Base-by-base conservation (phyloP, 2,329 filamentous ascomycete species). In the Cladosporium sp. region DNA sequence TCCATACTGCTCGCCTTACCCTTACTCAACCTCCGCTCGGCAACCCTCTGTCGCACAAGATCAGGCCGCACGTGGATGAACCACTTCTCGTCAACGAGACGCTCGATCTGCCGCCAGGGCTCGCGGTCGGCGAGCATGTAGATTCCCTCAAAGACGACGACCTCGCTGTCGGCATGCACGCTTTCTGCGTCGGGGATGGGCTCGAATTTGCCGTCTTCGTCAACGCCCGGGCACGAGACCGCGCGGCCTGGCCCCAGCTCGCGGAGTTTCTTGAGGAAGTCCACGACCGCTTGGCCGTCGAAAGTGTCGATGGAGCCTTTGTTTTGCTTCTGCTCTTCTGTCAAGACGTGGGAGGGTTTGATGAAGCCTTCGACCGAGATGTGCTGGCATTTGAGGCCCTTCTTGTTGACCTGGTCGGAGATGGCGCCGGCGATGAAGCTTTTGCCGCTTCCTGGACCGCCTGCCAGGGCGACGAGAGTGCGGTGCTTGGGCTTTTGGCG, bases 1-100 rank as follows among this genome's bases (percentile, higher is more conserved):
- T 50, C 48, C 48, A 43, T 39, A 37, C 30, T 50, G 19, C 34
- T 30, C 39, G 39, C 34, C 3, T 43, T 50, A 1, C 48, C 40
- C 20, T 50, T 50, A 29, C 34, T 29, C 40, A 50, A 8, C 40
- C 48, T 43, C 9, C 73, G 59, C 24, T 55, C 55, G 0, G 73
- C 71, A 13, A 73, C 63, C 11, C 73, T 61, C n/a, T 56, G 54
- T 20, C 65, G 56, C 2, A 72, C 71, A 17, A 70, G 56, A 2
- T 53, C 50, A 2, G 66, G 56, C 34, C 73, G 69, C 0, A 72
- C 67, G 24, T 69, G 61, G 0, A 76, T 66, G 17, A 74, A 69
- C 56, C 71, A 69, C 2, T 64, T 64, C n/a, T 71, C 68, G 48
- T 76, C 72, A 2, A 72, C 67, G 4, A 71, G 20, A 0, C 37